phyloP scores from a whole-genome alignment of 2,329 filamentous ascomycete species.

The Cryphonectria parasitica region DNA sequence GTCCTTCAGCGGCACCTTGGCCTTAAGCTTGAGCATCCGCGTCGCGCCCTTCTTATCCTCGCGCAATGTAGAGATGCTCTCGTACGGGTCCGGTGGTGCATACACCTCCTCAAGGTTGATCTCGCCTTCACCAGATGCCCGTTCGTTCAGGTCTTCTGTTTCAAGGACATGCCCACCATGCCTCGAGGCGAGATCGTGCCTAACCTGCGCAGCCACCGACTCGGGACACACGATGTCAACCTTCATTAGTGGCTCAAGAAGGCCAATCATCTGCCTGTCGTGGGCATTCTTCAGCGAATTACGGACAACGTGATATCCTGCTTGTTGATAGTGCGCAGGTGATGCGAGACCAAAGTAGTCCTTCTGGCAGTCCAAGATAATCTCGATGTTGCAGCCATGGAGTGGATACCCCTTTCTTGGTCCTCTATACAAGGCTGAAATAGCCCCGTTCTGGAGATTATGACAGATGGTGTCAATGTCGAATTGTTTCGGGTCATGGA shows the following conservation, averaged over 20 bases:
- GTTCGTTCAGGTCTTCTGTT: slow-evolving; percentile 58
- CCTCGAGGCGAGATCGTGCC: slow-evolving; percentile 77
- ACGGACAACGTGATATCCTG: slow-evolving; percentile 66
- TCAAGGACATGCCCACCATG: slow-evolving; percentile 78
- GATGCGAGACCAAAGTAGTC: slow-evolving; percentile 71
- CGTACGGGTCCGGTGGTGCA: slow-evolving; percentile 82
- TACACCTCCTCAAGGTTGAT: slow-evolving; percentile 81
- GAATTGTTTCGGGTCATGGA: slow-evolving; percentile 52
- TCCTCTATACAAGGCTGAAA: slow-evolving; percentile 82
- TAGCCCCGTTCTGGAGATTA: slow-evolving; percentile 76
- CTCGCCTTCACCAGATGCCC: slow-evolving; percentile 34
- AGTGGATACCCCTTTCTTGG: slow-evolving; percentile 81
- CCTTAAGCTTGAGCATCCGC: slow-evolving; percentile 69
- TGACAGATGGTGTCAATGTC: slow-evolving; percentile 56
- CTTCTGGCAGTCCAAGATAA: slow-evolving; percentile 67
- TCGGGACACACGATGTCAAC: slow-evolving; percentile 87
- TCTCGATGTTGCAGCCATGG: slow-evolving; percentile 71
- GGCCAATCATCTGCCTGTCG: slow-evolving; percentile 56
- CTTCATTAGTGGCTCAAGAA: slow-evolving; percentile 95
- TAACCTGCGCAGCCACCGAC: slow-evolving; percentile 75
- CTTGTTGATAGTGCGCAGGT: slow-evolving; percentile 69
- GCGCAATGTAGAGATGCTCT: slow-evolving; percentile 60
- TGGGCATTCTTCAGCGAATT: slow-evolving; percentile 68
- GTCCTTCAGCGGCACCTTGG: slow-evolving; percentile 89
- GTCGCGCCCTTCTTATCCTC: slow-evolving; percentile 52